Base-by-base conservation (phyloP, 305 asterid genomes). In the Solanum chacoense region DNA sequence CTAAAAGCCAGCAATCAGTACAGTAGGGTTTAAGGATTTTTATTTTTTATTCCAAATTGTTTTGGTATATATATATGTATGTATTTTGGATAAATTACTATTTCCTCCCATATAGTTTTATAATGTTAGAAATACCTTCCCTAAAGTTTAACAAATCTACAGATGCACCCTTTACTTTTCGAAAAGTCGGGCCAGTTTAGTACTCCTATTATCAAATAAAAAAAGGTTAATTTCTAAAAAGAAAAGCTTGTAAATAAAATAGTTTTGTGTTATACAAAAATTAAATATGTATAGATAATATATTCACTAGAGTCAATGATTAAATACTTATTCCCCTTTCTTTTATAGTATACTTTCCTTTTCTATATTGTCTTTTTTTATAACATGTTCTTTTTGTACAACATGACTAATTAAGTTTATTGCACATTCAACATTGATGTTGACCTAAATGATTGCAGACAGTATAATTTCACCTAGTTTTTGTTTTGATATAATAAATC, bases 11-110 rank as follows among this genome's bases (percentile, higher is more conserved):
- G 24, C 67, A 80, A 55, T 26, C 35, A 38, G 32, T 29, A 12
- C 67, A 83, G 42, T 83, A 83, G 87, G 87, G 87, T 83, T 83
- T 50, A 83, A 83, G 87, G 86, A 55, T 20, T 55, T 55, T 55
- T 13, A 26, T 40, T 40, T 29, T 80, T 26, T 8, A 7, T 4
- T 40, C 69, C 8, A 32, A 32, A 80, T 80, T 81, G 20, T 18
- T 45, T 45, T 81, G 11, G 11, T 45, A 18, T 81, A 40, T 81
- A 40, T 79, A 29, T 80, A 8, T 55, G 24, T 55, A 3, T 80
- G 29, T 18, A 29, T 35, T 80, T 26, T 40, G 5, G 16, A 3
- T 40, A 80, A 40, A 28, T 28, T 80, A 42, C 37, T 24, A 13
- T 20, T 80, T 80, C 13, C 14, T 26, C 26, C 37, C 11, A 29